Conservation (phyloP, 2,329 filamentous ascomycete genomes). For the Scedosporium dehoogii region DNA sequence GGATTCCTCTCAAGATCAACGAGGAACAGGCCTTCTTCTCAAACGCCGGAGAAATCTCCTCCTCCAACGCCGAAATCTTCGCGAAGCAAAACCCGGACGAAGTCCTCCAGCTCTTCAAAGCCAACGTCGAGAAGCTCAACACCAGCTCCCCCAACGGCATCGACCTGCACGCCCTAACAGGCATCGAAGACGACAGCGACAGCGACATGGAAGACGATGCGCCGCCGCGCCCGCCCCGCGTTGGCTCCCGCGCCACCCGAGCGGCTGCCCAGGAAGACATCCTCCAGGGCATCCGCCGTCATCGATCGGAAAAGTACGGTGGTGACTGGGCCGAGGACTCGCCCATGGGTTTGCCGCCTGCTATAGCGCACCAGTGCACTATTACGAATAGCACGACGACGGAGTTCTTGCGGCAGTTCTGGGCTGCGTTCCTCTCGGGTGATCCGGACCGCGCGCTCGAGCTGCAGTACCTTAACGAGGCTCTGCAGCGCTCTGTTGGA, state of each 20-base stretch:
- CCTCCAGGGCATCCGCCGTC: slow-evolving; percentile 52
- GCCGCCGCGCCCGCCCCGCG: slow-evolving; percentile 29
- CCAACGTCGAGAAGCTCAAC: slow-evolving; percentile 47
- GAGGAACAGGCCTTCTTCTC: slow-evolving; percentile 80
- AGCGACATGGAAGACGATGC: slow-evolving; percentile 47
- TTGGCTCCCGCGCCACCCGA: slow-evolving; percentile 62
- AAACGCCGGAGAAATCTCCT: slow-evolving; percentile 38
- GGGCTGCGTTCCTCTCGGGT: slow-evolving; percentile 82
- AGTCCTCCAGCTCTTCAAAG: slow-evolving; percentile 54
- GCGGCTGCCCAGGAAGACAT: slow-evolving; percentile 56
- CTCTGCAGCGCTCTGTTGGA: slow-evolving; percentile 64
- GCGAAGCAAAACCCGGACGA: slow-evolving; percentile 59
- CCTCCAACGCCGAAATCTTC: slow-evolving; percentile 42
- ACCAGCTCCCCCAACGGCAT: slow-evolving; percentile 39
- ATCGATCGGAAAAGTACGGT: slow-evolving; percentile 48
- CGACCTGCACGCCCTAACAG: slow-evolving; percentile 54
- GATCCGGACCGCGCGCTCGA: slow-evolving; percentile 73
- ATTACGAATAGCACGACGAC: slow-evolving; percentile 84
- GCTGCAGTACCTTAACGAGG: slow-evolving; percentile 72
- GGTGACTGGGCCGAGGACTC: slow-evolving; percentile 33
- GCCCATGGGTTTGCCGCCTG: slow-evolving; percentile 43
- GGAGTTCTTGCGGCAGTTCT: slow-evolving; percentile 97
- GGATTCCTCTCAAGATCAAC: slow-evolving; percentile 77
- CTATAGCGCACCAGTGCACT: slow-evolving; percentile 48
- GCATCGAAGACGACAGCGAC: slow-evolving; percentile 60